Conservation (phyloP, 805 yeast species). For the Myxozyma neglecta region DNA sequence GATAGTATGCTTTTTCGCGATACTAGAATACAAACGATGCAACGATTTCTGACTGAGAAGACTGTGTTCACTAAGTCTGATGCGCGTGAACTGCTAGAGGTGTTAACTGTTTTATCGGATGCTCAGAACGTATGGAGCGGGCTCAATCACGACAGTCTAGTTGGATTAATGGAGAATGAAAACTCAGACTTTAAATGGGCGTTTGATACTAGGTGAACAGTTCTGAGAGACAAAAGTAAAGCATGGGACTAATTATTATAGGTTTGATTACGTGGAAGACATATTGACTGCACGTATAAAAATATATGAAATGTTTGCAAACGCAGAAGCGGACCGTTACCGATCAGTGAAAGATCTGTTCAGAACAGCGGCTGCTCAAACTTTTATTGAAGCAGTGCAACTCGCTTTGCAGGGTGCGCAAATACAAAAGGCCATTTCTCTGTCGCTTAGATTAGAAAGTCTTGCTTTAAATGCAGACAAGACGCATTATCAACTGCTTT, state of each 20-base stretch:
- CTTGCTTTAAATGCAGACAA: constrained; percentile 3
- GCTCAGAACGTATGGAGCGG: constrained; percentile 4
- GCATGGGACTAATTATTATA: neutral
- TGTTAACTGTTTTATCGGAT: constrained; percentile 16
- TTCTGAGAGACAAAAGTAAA: too few relatives aligned
- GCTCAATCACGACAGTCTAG: neutral
- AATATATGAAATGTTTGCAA: constrained; percentile 2
- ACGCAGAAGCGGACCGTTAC: neutral
- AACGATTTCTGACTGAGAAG: neutral
- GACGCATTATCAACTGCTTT: neutral
- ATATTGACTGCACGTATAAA: constrained; percentile 9
- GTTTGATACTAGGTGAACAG: neutral
- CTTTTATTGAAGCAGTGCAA: neutral
- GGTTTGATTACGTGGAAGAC: constrained; percentile 17
- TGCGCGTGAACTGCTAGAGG: neutral
- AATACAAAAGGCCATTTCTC: constrained; percentile 32
- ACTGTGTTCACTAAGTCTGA: neutral
- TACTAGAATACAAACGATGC: constrained; percentile 1
- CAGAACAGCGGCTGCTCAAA: neutral
- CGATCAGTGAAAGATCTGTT: neutral
- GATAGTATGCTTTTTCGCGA: neutral
- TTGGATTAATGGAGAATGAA: neutral
- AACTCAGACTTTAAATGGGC: constrained; percentile 1
- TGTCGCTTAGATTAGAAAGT: constrained; percentile 32
- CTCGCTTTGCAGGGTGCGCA: constrained; percentile 31